A percentile compares a stretch with the other conserved stretches of the same genome.
Evolutionary conservation across 1,284 basidiomycete species (phyloP).

Genomic region (Heliocybe sulcata): DNA sequence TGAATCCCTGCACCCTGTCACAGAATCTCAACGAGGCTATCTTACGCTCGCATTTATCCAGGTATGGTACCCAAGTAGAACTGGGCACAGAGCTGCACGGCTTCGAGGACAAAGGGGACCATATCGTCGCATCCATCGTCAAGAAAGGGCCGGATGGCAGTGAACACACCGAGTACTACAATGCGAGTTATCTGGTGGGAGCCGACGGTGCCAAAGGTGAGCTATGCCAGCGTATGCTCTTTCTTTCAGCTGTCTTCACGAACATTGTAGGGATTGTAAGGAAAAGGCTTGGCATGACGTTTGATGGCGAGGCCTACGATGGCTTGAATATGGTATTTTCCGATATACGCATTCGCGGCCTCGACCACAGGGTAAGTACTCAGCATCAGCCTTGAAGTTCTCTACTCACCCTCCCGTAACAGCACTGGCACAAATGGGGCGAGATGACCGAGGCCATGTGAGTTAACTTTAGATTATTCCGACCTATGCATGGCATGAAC

Average conservation of each 20-base stretch:
- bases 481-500: not conserved
- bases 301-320: constrained; percentile 10
- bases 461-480: too few species aligned
- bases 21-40: constrained; percentile 21
- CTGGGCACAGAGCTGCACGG: constrained; percentile 19
- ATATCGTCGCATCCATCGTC: constrained; percentile 12
- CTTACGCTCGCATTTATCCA: constrained; percentile 20
- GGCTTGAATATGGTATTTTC: constrained; percentile 19
- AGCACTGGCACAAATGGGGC: constrained; percentile 25
- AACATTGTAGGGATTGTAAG: not conserved
- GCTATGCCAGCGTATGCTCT: not conserved
- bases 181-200: not conserved
- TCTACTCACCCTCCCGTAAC: not conserved
- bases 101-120: constrained; percentile 17
- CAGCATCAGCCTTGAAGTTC: not conserved
- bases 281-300: not conserved
- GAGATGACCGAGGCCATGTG: not conserved
- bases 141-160: not conserved
- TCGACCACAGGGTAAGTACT: constrained; percentile 15
- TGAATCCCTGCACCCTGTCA: constrained; percentile 10
- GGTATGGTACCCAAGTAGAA: constrained; percentile 20
- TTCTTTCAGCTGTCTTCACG: too few species aligned
- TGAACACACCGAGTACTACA: not conserved
- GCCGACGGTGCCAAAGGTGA: constrained; percentile 1
- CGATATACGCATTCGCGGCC: constrained; percentile 21